phyloP scores from a whole-genome alignment of 2,329 filamentous ascomycete genomes.

The Fusarium sp. region DNA sequence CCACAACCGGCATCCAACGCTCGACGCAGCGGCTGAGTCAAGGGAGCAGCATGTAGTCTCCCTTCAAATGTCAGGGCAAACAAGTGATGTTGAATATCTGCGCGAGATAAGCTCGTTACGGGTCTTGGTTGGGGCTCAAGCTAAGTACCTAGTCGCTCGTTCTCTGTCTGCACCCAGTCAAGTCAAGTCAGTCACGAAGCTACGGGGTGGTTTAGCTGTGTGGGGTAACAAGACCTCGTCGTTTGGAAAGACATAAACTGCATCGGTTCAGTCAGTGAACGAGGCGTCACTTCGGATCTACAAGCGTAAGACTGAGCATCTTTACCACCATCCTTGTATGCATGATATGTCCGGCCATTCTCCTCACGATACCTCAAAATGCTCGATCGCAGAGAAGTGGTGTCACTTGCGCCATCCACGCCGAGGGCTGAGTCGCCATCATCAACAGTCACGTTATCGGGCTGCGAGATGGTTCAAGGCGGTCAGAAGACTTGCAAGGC shows the following conservation, averaged over 20 bases:
- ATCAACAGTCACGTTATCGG: background rate
- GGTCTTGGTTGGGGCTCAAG: background rate
- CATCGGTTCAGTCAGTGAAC: background rate
- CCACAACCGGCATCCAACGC: background rate
- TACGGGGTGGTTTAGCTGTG: background rate
- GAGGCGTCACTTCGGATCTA: background rate
- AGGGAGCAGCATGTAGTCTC: conserved; percentile 3
- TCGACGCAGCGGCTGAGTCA: background rate
- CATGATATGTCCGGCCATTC: conserved; percentile 14
- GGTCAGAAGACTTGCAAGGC: background rate
- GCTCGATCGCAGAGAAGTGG: conserved; percentile 13
- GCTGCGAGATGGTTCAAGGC: background rate
- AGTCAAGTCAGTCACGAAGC: background rate
- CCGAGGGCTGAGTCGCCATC: conserved; percentile 18
- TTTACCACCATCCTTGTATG: background rate
- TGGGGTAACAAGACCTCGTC: conserved; percentile 17
- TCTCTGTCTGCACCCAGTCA: conserved; percentile 3
- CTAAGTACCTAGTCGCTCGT: conserved; percentile 25
- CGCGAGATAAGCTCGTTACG: background rate
- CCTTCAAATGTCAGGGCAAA: conserved; percentile 23
- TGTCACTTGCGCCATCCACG: conserved; percentile 1
- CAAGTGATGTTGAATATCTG: conserved; percentile 31
- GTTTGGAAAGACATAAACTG: conserved; percentile 28
- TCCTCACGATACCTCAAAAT: conserved; percentile 18
- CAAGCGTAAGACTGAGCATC: background rate